Evolutionary conservation across 345 rosid genomes (phyloP), one percentile per base, ranked within the genome.

Genomic region (Acer yangbiense): DNA sequence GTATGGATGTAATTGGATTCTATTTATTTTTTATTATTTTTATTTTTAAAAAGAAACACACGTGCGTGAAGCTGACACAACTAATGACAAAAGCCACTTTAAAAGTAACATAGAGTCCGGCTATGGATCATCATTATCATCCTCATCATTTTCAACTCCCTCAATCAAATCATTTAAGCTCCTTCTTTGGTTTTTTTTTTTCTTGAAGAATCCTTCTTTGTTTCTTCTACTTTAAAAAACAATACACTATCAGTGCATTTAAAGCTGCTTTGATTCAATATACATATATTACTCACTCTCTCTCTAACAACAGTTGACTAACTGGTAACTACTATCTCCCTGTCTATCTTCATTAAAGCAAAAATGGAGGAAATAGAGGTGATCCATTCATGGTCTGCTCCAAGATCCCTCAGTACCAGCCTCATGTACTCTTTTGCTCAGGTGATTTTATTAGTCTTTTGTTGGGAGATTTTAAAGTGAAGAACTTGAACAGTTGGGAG

Each of bases 371-470:
- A 78, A 69, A 32, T 85, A 62, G 90, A 84, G 80, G 91, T 92
- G 79, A 93, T 94, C 48, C 98, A 94, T 68, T 86, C 92, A 21
- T 90, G 97, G 97, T 93, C 98, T 61, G 84, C 93, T n/a, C 97
- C 98, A 76, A 86, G 98, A 77, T 93, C 98, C 14, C 97, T 94
- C 74, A 94, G 97, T 77, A 93, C 97, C 80, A 64, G 89, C 72
- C 91, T 94, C 77, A 85, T 91, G 94, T 94, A 94, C 85, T 93
- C 97, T 76, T 94, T 94, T 85, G 82, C 94, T 27, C 94, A 93
- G 95, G 95, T 92, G 64, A 50, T 50, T 61, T 54, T 20, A 57
- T 23, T 76, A 4, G 17, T 68, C 6, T 16, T 68, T 68, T 32
- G 18, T 48, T 9, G 11, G 57, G 14, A 46, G 23, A 69, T 46